phyloP scores from a whole-genome alignment of 2,329 filamentous ascomycete species.

The Nothophoma quercina region DNA sequence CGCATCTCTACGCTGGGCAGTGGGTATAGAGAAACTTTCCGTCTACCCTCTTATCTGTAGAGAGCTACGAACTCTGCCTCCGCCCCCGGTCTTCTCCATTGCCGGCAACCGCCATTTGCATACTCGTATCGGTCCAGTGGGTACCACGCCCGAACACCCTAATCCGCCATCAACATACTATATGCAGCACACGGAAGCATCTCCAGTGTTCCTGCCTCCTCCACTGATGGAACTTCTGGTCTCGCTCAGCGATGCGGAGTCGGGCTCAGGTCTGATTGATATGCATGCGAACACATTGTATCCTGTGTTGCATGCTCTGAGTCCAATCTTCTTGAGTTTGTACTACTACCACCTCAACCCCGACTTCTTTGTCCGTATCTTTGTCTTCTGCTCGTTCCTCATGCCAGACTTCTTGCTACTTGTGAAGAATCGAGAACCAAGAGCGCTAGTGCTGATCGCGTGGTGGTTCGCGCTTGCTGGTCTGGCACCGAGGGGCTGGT shows the following conservation, averaged over 20 bases:
- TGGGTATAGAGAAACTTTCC: slow-evolving; percentile 43
- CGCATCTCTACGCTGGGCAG: slow-evolving; percentile 38
- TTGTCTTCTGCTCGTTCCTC: slow-evolving; percentile 41
- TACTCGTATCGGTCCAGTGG: slow-evolving; percentile 19
- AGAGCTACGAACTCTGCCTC: slow-evolving; percentile 38
- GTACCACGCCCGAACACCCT: slow-evolving; percentile 31
- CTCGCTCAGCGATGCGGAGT: slow-evolving; percentile 21
- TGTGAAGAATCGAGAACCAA: slow-evolving; percentile 31
- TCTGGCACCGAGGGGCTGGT: slow-evolving; percentile 39
- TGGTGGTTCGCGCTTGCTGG: slow-evolving; percentile 41
- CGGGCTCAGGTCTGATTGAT: slow-evolving; percentile 24
- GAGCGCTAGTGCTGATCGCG: slow-evolving; percentile 35
- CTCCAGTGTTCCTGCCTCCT: slow-evolving; percentile 40
- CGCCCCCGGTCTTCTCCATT: slow-evolving; percentile 30
- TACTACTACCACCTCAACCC: slow-evolving; percentile 41
- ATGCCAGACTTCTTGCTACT: slow-evolving; percentile 38
- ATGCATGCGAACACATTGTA: slow-evolving; percentile 29
- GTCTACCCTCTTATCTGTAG: slow-evolving; percentile 39
- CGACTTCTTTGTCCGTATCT: slow-evolving; percentile 40
- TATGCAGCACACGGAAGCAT: slow-evolving; percentile 7
- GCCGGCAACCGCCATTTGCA: slow-evolving; percentile 21
- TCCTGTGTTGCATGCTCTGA: slow-evolving; percentile 40
- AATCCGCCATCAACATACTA: slow-evolving; percentile 39
- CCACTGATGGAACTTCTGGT: slow-evolving; percentile 33
- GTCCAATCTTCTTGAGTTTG: slow-evolving; percentile 43